Base-by-base conservation (phyloP, 495 filamentous ascomycete species). In the Opeltia flavorubescens region DNA sequence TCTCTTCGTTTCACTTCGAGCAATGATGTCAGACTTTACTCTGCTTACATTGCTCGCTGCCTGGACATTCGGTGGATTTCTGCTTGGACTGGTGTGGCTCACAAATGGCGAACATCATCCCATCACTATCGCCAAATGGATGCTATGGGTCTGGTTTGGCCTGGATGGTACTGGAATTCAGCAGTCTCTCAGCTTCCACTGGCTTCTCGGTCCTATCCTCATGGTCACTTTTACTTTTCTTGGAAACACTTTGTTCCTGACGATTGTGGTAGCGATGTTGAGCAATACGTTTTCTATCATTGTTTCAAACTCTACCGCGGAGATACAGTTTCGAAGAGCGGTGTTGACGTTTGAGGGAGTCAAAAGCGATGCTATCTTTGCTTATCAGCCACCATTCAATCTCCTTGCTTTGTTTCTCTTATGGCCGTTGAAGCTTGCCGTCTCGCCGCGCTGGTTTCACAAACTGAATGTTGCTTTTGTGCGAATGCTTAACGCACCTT, bases 81-180 rank as follows among this genome's bases (percentile, higher is more conserved):
- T 86, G 33, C 60, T 86, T 18, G 78, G 79, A n/a, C 70, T 86
- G 62, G 55, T 69, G 6, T 86, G 81, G 81, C 74, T 86, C 1
- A 58, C 64, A 49, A 47, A 61, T 3, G 57, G 57, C 17, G 60
- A 62, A 13, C 73, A 76, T 29, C 51, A 60, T 31, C 39, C 64
- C 42, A 59, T 72, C 18, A 81, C 71, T 1, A 83, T 86, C 46
- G 71, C 73, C 33, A 84, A 83, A 58, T 86, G 81, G 81, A 84
- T 86, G 81, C 69, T 86, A 0, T 85, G 78, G 69, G 81, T 86
- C 46, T 86, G 81, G 81, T 86, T 86, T 50, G 81, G 81, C 0
- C 67, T 86, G 11, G 81, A 85, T 47, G 81, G 81, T 7, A 83
- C 78, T 1, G 81, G 81, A 4, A 78, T 86, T 27, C 68, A 80